Conservation (phyloP, 805 yeast genomes). For the Barnettozyma pratensis region DNA sequence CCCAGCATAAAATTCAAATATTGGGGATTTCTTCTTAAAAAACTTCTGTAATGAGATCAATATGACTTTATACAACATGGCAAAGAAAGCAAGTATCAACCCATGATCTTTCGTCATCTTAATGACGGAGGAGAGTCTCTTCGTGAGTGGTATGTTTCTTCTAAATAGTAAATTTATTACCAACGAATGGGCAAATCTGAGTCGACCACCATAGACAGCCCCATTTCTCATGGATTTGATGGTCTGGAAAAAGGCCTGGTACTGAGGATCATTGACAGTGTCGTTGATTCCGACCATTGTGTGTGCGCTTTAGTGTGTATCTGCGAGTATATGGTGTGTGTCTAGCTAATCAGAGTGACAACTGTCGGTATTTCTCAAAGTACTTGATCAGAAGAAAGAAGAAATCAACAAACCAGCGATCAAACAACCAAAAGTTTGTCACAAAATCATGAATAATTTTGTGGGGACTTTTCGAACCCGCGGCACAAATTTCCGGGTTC, state of each 20-base stretch:
- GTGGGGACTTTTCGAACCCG: no score
- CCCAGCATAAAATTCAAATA: constrained; percentile 30
- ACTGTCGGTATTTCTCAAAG: no score
- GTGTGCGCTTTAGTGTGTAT: background rate
- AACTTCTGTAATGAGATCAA: constrained; percentile 25
- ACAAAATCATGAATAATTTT: no score
- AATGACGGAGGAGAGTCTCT: constrained; percentile 42
- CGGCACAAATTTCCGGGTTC: no score
- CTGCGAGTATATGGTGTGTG: no score
- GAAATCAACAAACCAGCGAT: no score
- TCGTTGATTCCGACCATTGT: constrained; percentile 17
- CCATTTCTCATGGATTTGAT: constrained; percentile 38
- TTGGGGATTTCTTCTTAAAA: constrained; percentile 11
- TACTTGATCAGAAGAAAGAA: no score
- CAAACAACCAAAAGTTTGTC: no score
- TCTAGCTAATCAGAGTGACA: no score
- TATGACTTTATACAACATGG: constrained; percentile 43
- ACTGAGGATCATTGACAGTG: constrained; percentile 28
- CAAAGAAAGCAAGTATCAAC: constrained; percentile 49
- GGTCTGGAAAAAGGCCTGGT: constrained; percentile 31
- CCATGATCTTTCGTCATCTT: constrained; percentile 54
- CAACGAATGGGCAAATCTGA: constrained; percentile 59
- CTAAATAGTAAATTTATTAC: constrained; percentile 53
- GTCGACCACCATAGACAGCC: constrained; percentile 54
- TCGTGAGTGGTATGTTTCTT: constrained; percentile 26